Conservation (phyloP, 2,329 filamentous ascomycete species). For the Fusarium sp. region DNA sequence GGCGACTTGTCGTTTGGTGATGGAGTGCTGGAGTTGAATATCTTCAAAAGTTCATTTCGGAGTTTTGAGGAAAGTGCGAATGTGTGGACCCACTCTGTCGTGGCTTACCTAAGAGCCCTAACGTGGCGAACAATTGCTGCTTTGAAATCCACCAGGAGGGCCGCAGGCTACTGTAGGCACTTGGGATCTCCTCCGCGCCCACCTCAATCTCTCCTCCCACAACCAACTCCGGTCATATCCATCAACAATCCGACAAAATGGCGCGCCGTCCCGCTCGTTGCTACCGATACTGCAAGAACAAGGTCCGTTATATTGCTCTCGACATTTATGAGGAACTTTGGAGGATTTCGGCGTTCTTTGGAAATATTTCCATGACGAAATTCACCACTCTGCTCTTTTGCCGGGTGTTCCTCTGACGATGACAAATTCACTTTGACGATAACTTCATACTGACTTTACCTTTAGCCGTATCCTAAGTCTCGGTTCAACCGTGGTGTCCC, state of each 20-base stretch:
- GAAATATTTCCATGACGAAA: constrained; percentile 23
- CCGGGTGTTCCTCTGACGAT: constrained; percentile 1
- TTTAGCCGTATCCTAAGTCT: constrained; percentile 96
- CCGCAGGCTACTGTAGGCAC: constrained; percentile 28
- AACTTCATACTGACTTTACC: constrained; percentile 32
- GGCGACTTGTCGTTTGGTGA: constrained; percentile 49
- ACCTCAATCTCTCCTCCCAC: constrained; percentile 48
- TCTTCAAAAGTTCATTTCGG: constrained; percentile 39
- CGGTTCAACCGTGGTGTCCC: constrained; percentile 99
- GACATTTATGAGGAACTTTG: constrained; percentile 22
- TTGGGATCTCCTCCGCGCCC: constrained; percentile 44
- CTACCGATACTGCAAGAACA: constrained; percentile 99
- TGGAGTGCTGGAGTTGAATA: constrained; percentile 43
- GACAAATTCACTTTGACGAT: neutral
- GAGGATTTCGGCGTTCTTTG: constrained; percentile 10
- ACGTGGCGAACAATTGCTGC: neutral
- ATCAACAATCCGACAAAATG: constrained; percentile 83
- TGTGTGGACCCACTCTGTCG: neutral
- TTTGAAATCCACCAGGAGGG: neutral
- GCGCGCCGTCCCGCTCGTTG: constrained; percentile 99
- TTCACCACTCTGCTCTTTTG: constrained; percentile 4
- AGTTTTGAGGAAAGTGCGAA: constrained; percentile 39
- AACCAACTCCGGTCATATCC: constrained; percentile 54
- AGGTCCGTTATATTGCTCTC: constrained; percentile 71
- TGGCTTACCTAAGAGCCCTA: neutral